Base-by-base conservation (phyloP, 176 grass and related monocot genomes). In the Areca catechu region DNA sequence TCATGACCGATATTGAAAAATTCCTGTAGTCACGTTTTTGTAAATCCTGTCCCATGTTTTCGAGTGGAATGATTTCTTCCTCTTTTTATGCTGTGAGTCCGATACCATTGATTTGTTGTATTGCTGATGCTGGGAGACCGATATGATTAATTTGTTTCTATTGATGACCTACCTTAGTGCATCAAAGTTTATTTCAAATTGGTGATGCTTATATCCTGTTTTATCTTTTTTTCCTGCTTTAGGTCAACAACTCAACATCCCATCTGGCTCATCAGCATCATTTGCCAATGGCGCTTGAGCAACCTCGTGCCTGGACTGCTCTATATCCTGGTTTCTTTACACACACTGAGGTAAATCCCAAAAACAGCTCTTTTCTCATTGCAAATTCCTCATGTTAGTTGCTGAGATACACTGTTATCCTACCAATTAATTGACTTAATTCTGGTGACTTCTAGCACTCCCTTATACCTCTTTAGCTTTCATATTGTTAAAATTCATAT, bases 321-420 rank as follows among this genome's bases (percentile, higher is more conserved):
- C 25, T 20, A 34, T 61, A 22, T n/a, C 68, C 22, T 19, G 48
- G 43, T 1, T 53, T 71, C 56, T 60, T 30, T 71, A 47, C 56
- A 17, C 3, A 18, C 16, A 4, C 5, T 0, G 48, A 71, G 57
- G 68, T 71, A 23, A 60, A 43, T 43, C 25, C 4, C 16, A 23
- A 22, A 2, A 22, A 23, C 19, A 22, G 19, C 34, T 16, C 2
- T 15, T 24, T 27, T 16, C 23, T 58, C 22, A 27, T 22, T 58
- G 23, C 56, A 55, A 21, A 22, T 21, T 55, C 53, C 17, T 7
- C 6, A 21, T 55, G 53, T 5, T 19, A 18, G 6, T 20, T 10
- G 20, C n/a, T 20, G n/a, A 55, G 20, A 55, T 10, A 12, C 5
- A 55, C 21, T 7, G 53, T 55, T 12, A 21, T 55, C 27, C 27